Evolutionary conservation across 1,139 yeast species (phyloP).

Genomic region (Protomyces inouyei): DNA sequence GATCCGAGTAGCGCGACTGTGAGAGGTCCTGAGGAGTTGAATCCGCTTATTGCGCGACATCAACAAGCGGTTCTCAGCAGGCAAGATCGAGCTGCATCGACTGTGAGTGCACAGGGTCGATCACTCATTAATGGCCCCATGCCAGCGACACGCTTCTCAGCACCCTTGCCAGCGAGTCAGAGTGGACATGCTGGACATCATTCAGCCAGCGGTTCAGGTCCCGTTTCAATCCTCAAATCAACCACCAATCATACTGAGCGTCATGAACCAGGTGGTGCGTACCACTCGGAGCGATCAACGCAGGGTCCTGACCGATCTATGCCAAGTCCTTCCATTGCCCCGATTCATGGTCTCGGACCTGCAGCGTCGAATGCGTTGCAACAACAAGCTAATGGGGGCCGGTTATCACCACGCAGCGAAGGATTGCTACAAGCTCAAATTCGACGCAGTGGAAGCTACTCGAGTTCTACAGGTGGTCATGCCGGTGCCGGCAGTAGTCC

Average conservation of each 20-base stretch:
- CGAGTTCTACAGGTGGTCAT: neutral
- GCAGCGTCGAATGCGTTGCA: neutral
- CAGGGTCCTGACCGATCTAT: neutral
- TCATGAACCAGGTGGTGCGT: neutral
- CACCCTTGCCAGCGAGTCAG: neutral
- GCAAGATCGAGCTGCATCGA: neutral
- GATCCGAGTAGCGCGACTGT: neutral
- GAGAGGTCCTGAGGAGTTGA: neutral
- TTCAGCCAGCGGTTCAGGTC: neutral
- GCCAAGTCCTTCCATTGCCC: neutral
- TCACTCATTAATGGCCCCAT: neutral
- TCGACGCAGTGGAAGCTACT: neutral
- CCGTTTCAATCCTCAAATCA: neutral
- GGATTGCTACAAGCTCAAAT: neutral
- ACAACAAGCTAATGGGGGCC: neutral
- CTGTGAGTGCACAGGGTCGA: neutral
- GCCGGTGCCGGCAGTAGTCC: neutral
- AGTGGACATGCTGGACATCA: neutral
- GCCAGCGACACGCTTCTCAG: neutral
- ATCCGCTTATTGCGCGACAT: neutral
- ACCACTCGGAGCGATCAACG: neutral
- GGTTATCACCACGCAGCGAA: neutral
- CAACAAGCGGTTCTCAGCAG: neutral
- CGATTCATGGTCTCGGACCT: neutral
- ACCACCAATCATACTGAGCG: neutral